Conservation (phyloP, 129 eudicot genomes). For the Heracleum sosnowskyi region DNA sequence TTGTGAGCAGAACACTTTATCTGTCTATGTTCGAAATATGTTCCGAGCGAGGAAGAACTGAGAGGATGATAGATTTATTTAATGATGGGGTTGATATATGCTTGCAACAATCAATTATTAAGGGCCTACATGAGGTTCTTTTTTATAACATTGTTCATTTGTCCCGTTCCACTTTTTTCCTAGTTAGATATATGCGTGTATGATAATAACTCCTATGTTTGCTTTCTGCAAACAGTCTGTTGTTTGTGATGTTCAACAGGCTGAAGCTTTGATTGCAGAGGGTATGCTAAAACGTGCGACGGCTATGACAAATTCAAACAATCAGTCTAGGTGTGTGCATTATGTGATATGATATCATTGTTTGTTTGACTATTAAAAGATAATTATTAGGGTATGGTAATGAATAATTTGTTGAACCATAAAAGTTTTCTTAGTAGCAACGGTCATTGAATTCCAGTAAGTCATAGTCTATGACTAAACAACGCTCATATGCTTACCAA, state of each 20-base stretch:
- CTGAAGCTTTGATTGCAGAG: slow-evolving; percentile 58
- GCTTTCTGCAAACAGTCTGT: slow-evolving; percentile 31
- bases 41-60: slow-evolving; percentile 67
- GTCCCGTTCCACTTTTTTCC: background rate
- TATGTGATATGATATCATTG: background rate
- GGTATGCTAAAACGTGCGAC: slow-evolving; percentile 79
- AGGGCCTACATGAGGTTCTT: slow-evolving; percentile 71
- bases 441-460: background rate
- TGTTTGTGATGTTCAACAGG: slow-evolving; percentile 56
- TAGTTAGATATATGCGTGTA: background rate
- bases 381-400: too few relatives aligned
- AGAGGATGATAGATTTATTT: slow-evolving; percentile 54
- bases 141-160: background rate
- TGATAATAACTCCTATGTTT: background rate
- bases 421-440: background rate
- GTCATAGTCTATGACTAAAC: background rate
- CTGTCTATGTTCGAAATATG: slow-evolving; percentile 74
- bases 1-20: slow-evolving; percentile 46
- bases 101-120: slow-evolving; percentile 59
- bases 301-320: slow-evolving; percentile 70
- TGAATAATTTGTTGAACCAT: background rate
- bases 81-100: slow-evolving; percentile 45
- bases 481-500: background rate
- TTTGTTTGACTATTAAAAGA: too few relatives aligned
- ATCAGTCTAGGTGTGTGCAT: slow-evolving; percentile 62